phyloP scores from a whole-genome alignment of 2,329 filamentous ascomycete genomes.

The Purpureocillium lavendulum region DNA sequence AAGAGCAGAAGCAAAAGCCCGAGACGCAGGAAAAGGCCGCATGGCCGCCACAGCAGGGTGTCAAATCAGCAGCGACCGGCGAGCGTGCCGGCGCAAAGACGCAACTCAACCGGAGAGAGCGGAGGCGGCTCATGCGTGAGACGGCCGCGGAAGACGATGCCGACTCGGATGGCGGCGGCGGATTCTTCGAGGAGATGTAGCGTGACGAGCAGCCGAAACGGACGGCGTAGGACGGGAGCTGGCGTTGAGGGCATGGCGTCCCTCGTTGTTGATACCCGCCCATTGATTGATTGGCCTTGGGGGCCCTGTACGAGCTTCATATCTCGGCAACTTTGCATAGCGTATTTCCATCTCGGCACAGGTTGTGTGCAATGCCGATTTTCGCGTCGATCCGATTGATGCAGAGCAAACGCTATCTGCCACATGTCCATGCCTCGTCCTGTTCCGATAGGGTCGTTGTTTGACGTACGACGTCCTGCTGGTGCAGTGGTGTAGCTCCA shows the following conservation, averaged over 20 bases:
- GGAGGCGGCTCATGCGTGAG: slow-evolving; percentile 25
- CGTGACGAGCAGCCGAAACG: background rate
- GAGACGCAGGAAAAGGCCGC: slow-evolving; percentile 10
- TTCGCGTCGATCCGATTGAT: no score
- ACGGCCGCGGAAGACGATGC: slow-evolving; percentile 27
- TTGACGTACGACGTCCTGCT: no score
- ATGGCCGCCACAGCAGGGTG: background rate
- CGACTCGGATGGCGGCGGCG: slow-evolving; percentile 36
- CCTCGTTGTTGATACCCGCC: no score
- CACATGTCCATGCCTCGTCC: no score
- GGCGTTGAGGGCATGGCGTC: background rate
- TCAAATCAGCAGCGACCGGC: slow-evolving; percentile 12
- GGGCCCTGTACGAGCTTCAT: no score
- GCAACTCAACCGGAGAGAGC: slow-evolving; percentile 25
- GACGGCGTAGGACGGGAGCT: background rate
- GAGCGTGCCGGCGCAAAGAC: slow-evolving; percentile 12
- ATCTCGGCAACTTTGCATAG: no score
- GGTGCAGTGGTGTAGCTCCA: no score
- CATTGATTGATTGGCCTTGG: no score
- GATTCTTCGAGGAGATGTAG: slow-evolving; percentile 45
- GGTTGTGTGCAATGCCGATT: no score
- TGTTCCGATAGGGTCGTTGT: no score
- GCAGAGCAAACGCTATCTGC: no score
- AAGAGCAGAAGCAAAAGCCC: slow-evolving; percentile 6
- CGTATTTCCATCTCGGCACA: no score